Evolutionary conservation across 225 moss, liverwort and hornwort genomes (phyloP), one percentile per base, ranked within the genome.

Genomic region (Marchantia paleacea): DNA sequence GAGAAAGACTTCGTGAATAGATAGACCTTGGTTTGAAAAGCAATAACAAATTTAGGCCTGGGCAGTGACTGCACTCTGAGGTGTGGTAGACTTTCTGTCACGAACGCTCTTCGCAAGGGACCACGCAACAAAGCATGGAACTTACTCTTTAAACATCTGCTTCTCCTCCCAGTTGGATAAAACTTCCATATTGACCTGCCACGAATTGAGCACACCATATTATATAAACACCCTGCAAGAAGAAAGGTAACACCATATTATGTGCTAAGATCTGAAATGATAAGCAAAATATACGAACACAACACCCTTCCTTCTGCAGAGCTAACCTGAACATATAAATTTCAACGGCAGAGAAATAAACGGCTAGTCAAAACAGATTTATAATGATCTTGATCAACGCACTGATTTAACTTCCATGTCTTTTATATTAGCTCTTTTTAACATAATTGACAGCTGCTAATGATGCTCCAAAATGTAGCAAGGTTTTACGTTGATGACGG

Each of bases 101-200:
- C 8, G 52, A 29, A 75, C 30, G 29, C 31, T 60, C 19, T 29
- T 58, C 50, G 39, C 22, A 47, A 31, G 30, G 20, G 54, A 25
- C 39, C 54, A n/a, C 1, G 39, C 1, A 60, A 14, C 12, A 39
- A 22, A 54, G 52, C 19, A 75, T 52, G 52, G 18, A 67, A 89
- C 95, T 79, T 84, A 96, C 94, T 97, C 94, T 85, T 97, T 97
- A 76, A 92, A 97, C 94, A 97, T 90, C 82, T 91, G 92, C 88
- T 97, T 97, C 82, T 97, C 97, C 85, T 97, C 97, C 84, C 97
- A 94, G 82, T 90, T 93, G 72, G 97, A 80, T 81, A 97, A 81
- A 69, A 83, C 91, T 87, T 97, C 97, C 83, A 89, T 80, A 80
- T 97, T 94, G 73, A 97, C 93, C 95, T 95, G 89, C 84, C 81